phyloP scores from a whole-genome alignment of 2,329 filamentous ascomycete species.

The Penicillium glabrum region DNA sequence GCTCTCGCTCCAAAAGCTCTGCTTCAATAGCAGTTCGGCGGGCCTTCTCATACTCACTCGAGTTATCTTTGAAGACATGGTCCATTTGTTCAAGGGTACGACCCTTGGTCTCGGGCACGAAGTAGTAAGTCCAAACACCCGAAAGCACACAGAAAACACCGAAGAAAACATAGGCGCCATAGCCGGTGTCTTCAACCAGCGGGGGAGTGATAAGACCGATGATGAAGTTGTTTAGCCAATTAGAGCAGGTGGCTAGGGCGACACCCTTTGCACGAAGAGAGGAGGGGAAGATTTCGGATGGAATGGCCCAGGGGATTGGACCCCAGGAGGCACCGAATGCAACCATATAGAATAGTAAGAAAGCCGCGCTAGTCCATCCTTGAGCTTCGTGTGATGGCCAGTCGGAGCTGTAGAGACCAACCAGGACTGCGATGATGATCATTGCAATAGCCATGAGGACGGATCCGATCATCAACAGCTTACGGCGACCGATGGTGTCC shows the following conservation, averaged over 20 bases:
- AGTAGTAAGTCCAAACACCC: conserved; percentile 53
- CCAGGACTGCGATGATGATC: conserved; percentile 54
- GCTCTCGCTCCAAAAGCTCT: conserved; percentile 23
- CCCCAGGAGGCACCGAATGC: conserved; percentile 62
- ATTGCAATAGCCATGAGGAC: conserved; percentile 49
- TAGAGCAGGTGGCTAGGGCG: conserved; percentile 62
- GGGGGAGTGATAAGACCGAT: conserved; percentile 66
- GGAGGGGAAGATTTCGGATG: conserved; percentile 63
- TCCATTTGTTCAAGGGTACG: conserved; percentile 59
- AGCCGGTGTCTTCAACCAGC: conserved; percentile 58
- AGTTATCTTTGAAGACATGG: conserved; percentile 41
- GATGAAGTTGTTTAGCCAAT: conserved; percentile 66
- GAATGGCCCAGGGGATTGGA: conserved; percentile 48
- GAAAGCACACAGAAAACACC: conserved; percentile 54
- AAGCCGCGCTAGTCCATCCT: conserved; percentile 58
- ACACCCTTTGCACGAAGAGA: conserved; percentile 64
- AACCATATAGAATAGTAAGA: conserved; percentile 64
- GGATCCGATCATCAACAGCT: conserved; percentile 47
- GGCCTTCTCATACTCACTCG: conserved; percentile 30
- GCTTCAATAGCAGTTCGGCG: conserved; percentile 33
- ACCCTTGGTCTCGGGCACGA: conserved; percentile 60
- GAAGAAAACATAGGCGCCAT: conserved; percentile 60
- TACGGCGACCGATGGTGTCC: conserved; percentile 49
- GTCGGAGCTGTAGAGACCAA: conserved; percentile 52
- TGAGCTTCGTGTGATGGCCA: conserved; percentile 53